Conservation (phyloP, 768 basidiomycete species). For the Cubamyces sp. region DNA sequence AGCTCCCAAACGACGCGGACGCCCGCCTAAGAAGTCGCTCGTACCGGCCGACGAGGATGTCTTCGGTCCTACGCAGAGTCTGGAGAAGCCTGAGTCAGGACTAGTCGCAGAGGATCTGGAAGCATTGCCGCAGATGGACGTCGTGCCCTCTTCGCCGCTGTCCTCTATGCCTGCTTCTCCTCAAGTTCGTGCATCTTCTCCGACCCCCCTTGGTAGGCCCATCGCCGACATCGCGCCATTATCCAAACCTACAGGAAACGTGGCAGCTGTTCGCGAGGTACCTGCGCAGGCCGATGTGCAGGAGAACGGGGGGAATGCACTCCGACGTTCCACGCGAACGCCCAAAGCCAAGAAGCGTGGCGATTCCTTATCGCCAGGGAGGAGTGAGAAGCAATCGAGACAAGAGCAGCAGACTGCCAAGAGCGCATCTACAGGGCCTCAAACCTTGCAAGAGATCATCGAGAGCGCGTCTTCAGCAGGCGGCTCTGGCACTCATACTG, state of each 20-base stretch:
- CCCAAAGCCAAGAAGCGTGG: conserved; percentile 15
- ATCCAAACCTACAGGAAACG: too few relatives aligned
- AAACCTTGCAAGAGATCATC: too few relatives aligned
- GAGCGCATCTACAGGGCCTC: not conserved
- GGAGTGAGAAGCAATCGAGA: not conserved
- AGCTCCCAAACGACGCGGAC: conserved; percentile 25
- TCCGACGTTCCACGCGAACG: conserved; percentile 14
- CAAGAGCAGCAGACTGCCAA: not conserved
- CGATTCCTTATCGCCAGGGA: conserved; percentile 9
- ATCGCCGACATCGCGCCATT: not conserved
- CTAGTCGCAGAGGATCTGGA: not conserved
- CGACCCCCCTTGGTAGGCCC: not conserved
- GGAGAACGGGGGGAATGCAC: not conserved
- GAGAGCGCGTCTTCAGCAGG: too few relatives aligned
- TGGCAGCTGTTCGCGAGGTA: too few relatives aligned
- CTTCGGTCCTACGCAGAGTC: not conserved
- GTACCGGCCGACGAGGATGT: conserved; percentile 1
- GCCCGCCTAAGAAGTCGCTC: conserved; percentile 22
- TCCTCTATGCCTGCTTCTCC: conserved; percentile 1
- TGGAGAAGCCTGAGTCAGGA: too few relatives aligned
- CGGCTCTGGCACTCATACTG: too few relatives aligned
- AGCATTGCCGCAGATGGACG: not conserved
- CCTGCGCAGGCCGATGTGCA: not conserved
- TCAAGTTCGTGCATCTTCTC: not conserved
- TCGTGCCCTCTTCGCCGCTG: conserved; percentile 5